Evolutionary conservation across 345 rosid genomes (phyloP), one percentile per base, ranked within the genome.

Genomic region (Salix brachista): DNA sequence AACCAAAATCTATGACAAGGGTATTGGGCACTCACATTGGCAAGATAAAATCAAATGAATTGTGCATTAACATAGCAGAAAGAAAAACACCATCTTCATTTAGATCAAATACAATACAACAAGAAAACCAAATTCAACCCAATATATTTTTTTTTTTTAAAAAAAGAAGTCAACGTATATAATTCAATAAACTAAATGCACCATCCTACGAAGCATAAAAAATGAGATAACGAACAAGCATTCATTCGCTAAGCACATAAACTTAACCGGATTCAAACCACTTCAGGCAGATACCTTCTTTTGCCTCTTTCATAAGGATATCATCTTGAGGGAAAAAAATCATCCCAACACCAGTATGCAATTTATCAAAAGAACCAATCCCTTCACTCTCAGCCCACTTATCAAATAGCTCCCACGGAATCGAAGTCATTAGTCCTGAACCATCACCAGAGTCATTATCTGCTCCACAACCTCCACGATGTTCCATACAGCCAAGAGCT

Each of bases 361-460:
- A 81, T 87, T 90, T 88, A 78, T 96, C 98, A 65, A 93, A 92
- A 50, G 90, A 80, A 71, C 91, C 78, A 81, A 91, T 87, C 36
- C 97, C 97, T 72, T 91, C 90, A 80, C 83, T 83, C 76, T 83
- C 77, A 65, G 94, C 96, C 99, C 99, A 96, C 23, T 85, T 79
- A 71, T 92, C 79, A 80, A 96, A 90, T 65, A 88, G 84, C 77
- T 91, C 92, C 99, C 99, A 96, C 14, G 99, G 99, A 77, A 96
- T 92, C 70, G 95, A 93, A 83, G 99, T 89, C 99, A 93, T 96
- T 80, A 96, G 70, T 77, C 99, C 99, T 3, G 99, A 82, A 61
- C 99, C 99, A 82, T 96, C 99, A 79, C 99, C 98, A 67, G 98
- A 96, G 86, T 92, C 96, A 84, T 93, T 93, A 80, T 96, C 99